A percentile compares a stretch with the other conserved stretches of the same genome.
Conservation (phyloP, 768 basidiomycete genomes). For the Lentinula boryana region DNA sequence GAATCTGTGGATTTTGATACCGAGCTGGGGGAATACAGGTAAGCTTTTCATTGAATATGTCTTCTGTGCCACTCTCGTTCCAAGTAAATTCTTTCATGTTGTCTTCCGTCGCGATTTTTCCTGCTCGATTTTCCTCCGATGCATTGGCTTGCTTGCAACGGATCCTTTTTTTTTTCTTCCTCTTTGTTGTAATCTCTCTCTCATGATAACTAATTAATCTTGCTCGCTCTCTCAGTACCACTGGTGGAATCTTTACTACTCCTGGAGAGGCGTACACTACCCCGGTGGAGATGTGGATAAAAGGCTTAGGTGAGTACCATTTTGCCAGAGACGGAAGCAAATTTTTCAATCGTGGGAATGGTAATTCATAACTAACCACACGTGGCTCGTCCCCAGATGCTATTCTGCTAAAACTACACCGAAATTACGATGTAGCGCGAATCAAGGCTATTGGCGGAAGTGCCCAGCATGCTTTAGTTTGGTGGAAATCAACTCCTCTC, state of each 20-base stretch:
- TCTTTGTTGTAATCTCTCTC: neutral
- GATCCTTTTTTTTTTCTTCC: slow-evolving; percentile 5
- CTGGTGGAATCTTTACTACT: slow-evolving; percentile 82
- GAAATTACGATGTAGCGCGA: slow-evolving; percentile 62
- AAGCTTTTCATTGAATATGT: slow-evolving; percentile 24
- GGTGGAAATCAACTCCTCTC: slow-evolving; percentile 80
- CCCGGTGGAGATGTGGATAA: slow-evolving; percentile 89
- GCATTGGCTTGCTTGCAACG: neutral
- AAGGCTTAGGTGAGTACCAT: slow-evolving; percentile 63
- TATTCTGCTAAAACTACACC: slow-evolving; percentile 67
- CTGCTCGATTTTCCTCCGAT: neutral
- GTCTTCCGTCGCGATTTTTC: slow-evolving; percentile 10
- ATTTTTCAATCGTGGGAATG: slow-evolving; percentile 36
- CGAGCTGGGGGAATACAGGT: slow-evolving; percentile 79
- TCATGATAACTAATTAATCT: neutral
- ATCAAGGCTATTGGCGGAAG: slow-evolving; percentile 75
- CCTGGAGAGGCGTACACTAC: slow-evolving; percentile 85
- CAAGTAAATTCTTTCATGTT: neutral
- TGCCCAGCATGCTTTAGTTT: slow-evolving; percentile 77
- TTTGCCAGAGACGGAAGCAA: slow-evolving; percentile 50
- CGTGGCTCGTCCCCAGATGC: slow-evolving; percentile 43
- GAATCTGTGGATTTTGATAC: slow-evolving; percentile 81
- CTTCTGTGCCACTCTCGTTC: neutral
- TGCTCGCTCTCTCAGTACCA: slow-evolving; percentile 46
- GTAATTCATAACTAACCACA: neutral